A percentile compares a stretch with the other conserved stretches of the same genome.
Conservation (phyloP, 495 filamentous ascomycete genomes). For the Aspergillus wentii region DNA sequence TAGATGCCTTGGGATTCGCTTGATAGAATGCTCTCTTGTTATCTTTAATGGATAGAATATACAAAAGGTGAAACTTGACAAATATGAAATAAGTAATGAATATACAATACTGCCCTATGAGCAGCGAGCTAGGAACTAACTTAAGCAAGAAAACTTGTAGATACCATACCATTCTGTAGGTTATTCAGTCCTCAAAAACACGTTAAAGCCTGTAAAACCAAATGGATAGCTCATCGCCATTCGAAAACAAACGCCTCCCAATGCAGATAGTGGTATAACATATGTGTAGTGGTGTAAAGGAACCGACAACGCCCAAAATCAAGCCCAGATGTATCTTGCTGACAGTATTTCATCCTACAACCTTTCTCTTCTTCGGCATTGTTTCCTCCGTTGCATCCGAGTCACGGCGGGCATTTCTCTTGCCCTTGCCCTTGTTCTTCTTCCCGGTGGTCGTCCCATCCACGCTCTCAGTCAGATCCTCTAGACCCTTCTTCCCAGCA, state of each 20-base stretch:
- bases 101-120: no score
- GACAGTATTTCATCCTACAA: constrained; percentile 12
- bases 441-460: constrained; percentile 21
- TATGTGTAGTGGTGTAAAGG: neutral
- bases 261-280: constrained; percentile 4
- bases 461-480: constrained; percentile 18
- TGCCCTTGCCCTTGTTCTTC: constrained; percentile 41
- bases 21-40: no score
- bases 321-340: neutral
- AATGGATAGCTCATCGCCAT: no score
- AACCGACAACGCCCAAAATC: neutral
- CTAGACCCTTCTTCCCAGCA: constrained; percentile 32
- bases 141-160: no score
- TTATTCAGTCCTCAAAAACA: no score
- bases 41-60: no score
- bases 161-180: no score
- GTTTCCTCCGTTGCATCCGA: constrained; percentile 44
- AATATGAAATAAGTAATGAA: no score
- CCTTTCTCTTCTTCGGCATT: constrained; percentile 39
- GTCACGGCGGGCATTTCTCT: constrained; percentile 29
- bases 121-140: no score
- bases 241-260: constrained; percentile 3
- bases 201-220: no score
- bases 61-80: no score
- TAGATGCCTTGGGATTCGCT: no score